A percentile compares a stretch with the other conserved stretches of the same genome.
phyloP scores from a whole-genome alignment of 1,284 basidiomycete species.

The Termitomyces sp. region DNA sequence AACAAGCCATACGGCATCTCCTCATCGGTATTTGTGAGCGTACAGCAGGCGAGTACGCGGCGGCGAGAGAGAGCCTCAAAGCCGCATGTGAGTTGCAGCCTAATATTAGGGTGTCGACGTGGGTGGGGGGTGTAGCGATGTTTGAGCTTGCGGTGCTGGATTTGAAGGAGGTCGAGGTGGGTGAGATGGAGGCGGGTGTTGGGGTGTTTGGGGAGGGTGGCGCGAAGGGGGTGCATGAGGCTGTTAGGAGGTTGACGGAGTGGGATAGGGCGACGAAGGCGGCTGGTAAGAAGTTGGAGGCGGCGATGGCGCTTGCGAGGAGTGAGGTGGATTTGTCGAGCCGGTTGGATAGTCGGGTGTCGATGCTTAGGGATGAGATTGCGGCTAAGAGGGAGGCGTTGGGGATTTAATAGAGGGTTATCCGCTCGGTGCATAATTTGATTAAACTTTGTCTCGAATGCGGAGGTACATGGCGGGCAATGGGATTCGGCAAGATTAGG shows the following conservation, averaged over 20 bases:
- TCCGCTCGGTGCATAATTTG: background rate
- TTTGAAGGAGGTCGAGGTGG: slow-evolving; percentile 47
- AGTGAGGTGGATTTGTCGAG: slow-evolving; percentile 59
- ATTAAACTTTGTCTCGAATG: no score
- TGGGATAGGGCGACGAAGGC: slow-evolving; percentile 47
- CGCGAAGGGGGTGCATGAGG: slow-evolving; percentile 9
- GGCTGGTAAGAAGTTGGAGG: slow-evolving; percentile 47
- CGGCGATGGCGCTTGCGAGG: slow-evolving; percentile 44
- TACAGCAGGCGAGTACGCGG: slow-evolving; percentile 41
- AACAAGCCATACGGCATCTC: slow-evolving; percentile 62
- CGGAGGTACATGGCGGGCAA: no score
- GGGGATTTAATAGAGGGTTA: slow-evolving; percentile 15
- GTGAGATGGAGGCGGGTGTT: slow-evolving; percentile 11
- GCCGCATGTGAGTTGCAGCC: slow-evolving; percentile 43
- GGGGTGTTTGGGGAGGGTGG: slow-evolving; percentile 10
- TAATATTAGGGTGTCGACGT: slow-evolving; percentile 46
- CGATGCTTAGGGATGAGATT: slow-evolving; percentile 69
- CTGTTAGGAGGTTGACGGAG: slow-evolving; percentile 21
- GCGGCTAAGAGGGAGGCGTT: slow-evolving; percentile 45
- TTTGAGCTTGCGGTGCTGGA: slow-evolving; percentile 68
- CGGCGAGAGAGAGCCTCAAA: slow-evolving; percentile 43
- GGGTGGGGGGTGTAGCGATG: slow-evolving; percentile 59
- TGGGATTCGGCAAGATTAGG: no score
- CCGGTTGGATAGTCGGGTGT: slow-evolving; percentile 62
- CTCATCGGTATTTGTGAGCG: slow-evolving; percentile 65